Percentiles rank a stretch among this genome's conserved stretches.
phyloP scores from a whole-genome alignment of 148 eudicot genomes.

The Vaccinium vitisidaea region DNA sequence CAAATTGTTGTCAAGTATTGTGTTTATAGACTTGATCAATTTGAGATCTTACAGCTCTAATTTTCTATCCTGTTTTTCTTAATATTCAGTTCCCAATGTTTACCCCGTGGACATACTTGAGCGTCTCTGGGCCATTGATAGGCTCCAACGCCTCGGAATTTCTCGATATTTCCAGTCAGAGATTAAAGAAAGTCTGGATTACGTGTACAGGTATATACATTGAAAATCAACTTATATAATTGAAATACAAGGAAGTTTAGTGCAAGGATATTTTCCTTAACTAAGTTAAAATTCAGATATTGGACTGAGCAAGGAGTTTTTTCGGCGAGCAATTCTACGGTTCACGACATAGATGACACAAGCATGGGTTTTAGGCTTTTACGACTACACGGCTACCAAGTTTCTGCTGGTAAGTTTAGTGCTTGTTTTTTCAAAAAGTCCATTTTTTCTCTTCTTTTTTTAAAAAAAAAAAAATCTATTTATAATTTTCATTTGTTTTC shows the following conservation, averaged over 20 bases:
- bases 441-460: background rate
- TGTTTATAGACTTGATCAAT: background rate
- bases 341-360: conserved; percentile 78
- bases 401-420: conserved; percentile 52
- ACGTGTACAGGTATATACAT: conserved; percentile 42
- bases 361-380: conserved; percentile 82
- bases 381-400: conserved; percentile 61
- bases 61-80: background rate
- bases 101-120: conserved; percentile 70
- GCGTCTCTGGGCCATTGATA: conserved; percentile 58
- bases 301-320: conserved; percentile 74
- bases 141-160: conserved; percentile 67
- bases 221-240: background rate
- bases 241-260: background rate
- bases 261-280: background rate
- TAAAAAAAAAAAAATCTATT: too few relatives aligned
- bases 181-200: conserved; percentile 42
- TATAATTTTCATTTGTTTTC: too few relatives aligned
- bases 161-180: conserved; percentile 44
- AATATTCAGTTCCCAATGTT: conserved; percentile 50
- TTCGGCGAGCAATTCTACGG: conserved; percentile 64
- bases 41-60: background rate
- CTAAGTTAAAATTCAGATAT: conserved; percentile 29
- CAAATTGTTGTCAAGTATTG: background rate
- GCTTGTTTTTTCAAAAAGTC: background rate